Conservation (phyloP, 805 yeast species). For the Crinitomyces ghanaensis region DNA sequence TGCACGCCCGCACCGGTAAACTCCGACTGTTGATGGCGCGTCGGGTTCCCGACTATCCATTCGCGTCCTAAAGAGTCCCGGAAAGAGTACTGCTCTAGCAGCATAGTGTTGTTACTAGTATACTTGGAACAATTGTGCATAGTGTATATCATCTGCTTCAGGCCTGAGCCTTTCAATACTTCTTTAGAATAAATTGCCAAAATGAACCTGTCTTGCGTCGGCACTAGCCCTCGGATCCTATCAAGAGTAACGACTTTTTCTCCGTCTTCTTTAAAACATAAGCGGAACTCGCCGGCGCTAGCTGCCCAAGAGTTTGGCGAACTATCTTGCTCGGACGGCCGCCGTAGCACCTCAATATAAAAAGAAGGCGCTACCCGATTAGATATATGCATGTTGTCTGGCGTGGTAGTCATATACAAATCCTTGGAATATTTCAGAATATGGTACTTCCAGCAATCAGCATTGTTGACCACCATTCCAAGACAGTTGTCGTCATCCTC, state of each 20-base stretch:
- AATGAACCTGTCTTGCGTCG: conserved; percentile 1
- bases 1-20: too few species aligned
- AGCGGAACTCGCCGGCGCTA: conserved; percentile 4
- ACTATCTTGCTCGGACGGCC: conserved; percentile 1
- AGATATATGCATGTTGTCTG: conserved; percentile 45
- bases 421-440: conserved; percentile 42
- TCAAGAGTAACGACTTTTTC: conserved; percentile 5
- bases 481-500: conserved; percentile 1
- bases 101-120: neutral
- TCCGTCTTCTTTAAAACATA: conserved; percentile 6
- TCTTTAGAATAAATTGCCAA: neutral
- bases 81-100: conserved; percentile 1
- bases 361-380: conserved; percentile 55
- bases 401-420: conserved; percentile 55
- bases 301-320: too few species aligned
- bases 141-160: neutral
- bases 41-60: conserved; percentile 5
- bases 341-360: conserved; percentile 28
- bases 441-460: conserved; percentile 54
- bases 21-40: too few species aligned
- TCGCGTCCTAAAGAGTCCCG: neutral
- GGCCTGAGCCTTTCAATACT: neutral
- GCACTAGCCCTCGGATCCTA: neutral
- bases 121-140: conserved; percentile 1
- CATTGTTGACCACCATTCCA: conserved; percentile 2